Percentiles rank a stretch among this genome's conserved stretches.
Evolutionary conservation across 2,329 filamentous ascomycete species (phyloP).

Genomic region (Penicillium polonicum): DNA sequence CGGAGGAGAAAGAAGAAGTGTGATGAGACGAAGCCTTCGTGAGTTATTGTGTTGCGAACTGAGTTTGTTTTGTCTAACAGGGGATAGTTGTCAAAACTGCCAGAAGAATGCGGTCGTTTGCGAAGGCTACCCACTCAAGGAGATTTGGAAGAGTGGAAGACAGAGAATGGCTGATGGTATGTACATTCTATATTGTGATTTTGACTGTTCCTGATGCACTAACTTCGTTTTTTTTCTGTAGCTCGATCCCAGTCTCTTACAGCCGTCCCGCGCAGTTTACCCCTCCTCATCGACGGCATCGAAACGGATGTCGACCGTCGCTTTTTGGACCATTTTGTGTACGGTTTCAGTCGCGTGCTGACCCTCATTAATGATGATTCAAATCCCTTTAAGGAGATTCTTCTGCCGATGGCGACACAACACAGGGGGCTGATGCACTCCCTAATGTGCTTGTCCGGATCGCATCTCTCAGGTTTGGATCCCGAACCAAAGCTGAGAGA

Average conservation of each 20-base stretch:
- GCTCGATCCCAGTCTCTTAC: slow-evolving; percentile 35
- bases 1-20: slow-evolving; percentile 62
- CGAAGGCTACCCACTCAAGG: slow-evolving; percentile 84
- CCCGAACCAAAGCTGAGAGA: slow-evolving; percentile 53
- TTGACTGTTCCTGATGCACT: slow-evolving; percentile 5
- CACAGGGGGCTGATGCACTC: slow-evolving; percentile 88
- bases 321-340: slow-evolving; percentile 81
- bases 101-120: slow-evolving; percentile 92
- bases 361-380: slow-evolving; percentile 77
- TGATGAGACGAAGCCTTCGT: slow-evolving; percentile 46
- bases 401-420: slow-evolving; percentile 76
- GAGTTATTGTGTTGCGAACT: slow-evolving; percentile 17
- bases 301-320: slow-evolving; percentile 76
- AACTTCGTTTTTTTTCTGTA: slow-evolving; percentile 17
- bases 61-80: slow-evolving; percentile 6
- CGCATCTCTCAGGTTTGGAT: slow-evolving; percentile 61
- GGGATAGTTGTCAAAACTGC: slow-evolving; percentile 63
- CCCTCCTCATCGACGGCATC: slow-evolving; percentile 71
- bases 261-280: slow-evolving; percentile 47
- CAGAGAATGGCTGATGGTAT: slow-evolving; percentile 68
- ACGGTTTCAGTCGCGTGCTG: slow-evolving; percentile 73
- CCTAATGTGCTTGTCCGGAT: slow-evolving; percentile 77
- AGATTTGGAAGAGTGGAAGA: slow-evolving; percentile 82
- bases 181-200: slow-evolving; percentile 10
- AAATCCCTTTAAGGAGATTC: slow-evolving; percentile 81